These are phyloP conservation scores for Fragaria nilgerrensis DNA, from an alignment of 306 rosid genomes.

Conservation along the genomic window DNA sequence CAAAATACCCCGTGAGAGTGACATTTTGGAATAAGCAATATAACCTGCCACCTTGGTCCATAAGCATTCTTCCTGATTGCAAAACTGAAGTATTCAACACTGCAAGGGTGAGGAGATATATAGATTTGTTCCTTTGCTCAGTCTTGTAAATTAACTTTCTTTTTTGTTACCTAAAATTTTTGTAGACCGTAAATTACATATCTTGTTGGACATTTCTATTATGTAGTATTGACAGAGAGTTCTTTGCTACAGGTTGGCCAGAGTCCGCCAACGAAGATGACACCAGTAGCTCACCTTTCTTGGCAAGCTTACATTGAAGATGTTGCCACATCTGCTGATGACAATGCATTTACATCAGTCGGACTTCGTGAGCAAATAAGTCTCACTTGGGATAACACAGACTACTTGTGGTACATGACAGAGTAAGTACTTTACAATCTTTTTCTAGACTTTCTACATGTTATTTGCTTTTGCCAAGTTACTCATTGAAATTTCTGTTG, in stretches of 20 bases:
- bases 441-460: slow-evolving; percentile 8
- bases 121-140: background rate
- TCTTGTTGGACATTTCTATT: background rate
- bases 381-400: slow-evolving; percentile 73
- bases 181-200: background rate
- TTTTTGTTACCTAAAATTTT: background rate
- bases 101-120: slow-evolving; percentile 60
- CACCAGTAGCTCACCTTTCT: slow-evolving; percentile 45
- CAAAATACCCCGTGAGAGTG: slow-evolving; percentile 45
- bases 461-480: background rate
- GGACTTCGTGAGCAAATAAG: slow-evolving; percentile 75
- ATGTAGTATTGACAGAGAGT: slow-evolving; percentile 15
- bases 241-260: slow-evolving; percentile 49
- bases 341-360: slow-evolving; percentile 42
- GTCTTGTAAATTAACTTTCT: background rate
- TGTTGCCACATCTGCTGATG: slow-evolving; percentile 50
- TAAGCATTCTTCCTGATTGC: slow-evolving; percentile 96
- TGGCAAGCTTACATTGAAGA: slow-evolving; percentile 83
- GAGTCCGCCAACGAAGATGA: slow-evolving; percentile 55
- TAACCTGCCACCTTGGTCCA: slow-evolving; percentile 88
- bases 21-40: slow-evolving; percentile 58
- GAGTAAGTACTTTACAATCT: slow-evolving; percentile 61
- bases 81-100: slow-evolving; percentile 76
- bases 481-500: background rate
- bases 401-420: slow-evolving; percentile 96